These are phyloP conservation scores for Eleusine coracana DNA, from an alignment of 176 grass and related monocot genomes.

Conservation along the genomic window DNA sequence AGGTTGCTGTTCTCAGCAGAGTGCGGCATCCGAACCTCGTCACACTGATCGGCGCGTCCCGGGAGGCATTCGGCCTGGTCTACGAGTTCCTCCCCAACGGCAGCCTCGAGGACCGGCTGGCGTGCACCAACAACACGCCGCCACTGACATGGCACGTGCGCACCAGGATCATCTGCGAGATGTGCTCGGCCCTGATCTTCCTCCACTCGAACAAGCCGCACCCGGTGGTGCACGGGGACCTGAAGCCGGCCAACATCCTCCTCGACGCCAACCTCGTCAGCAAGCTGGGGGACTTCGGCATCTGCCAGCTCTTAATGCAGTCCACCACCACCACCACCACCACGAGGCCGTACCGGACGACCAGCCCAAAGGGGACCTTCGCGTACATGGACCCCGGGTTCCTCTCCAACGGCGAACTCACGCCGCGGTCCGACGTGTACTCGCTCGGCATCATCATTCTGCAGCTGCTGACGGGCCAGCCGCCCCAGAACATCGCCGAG, in stretches of 20 bases:
- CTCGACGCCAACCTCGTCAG: conserved; percentile 56
- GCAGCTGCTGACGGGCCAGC: conserved; percentile 48
- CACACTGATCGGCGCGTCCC: conserved; percentile 49
- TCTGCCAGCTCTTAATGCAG: conserved; percentile 48
- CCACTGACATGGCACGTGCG: conserved; percentile 63
- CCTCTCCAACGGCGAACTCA: conserved; percentile 43
- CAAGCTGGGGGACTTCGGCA: conserved; percentile 62
- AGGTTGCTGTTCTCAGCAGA: conserved; percentile 51
- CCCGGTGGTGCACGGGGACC: conserved; percentile 54
- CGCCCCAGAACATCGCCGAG: conserved; percentile 31
- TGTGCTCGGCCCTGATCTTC: conserved; percentile 57
- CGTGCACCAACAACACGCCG: conserved; percentile 37
- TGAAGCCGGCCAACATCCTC: conserved; percentile 63
- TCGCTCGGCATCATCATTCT: conserved; percentile 59
- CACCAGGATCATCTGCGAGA: conserved; percentile 52
- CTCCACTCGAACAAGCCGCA: conserved; percentile 60
- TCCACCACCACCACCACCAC: conserved; percentile 20
- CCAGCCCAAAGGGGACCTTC: conserved; percentile 41
- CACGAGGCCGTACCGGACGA: conserved; percentile 31
- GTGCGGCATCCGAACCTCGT: conserved; percentile 60
- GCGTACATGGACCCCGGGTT: conserved; percentile 59
- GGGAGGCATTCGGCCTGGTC: conserved; percentile 39
- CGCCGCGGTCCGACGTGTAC: conserved; percentile 53
- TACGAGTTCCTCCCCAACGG: conserved; percentile 59
- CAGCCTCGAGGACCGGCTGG: conserved; percentile 55